A percentile compares a stretch with the other conserved stretches of the same genome.
phyloP scores from a whole-genome alignment of 345 rosid species.

The Streptanthus diversifolius region DNA sequence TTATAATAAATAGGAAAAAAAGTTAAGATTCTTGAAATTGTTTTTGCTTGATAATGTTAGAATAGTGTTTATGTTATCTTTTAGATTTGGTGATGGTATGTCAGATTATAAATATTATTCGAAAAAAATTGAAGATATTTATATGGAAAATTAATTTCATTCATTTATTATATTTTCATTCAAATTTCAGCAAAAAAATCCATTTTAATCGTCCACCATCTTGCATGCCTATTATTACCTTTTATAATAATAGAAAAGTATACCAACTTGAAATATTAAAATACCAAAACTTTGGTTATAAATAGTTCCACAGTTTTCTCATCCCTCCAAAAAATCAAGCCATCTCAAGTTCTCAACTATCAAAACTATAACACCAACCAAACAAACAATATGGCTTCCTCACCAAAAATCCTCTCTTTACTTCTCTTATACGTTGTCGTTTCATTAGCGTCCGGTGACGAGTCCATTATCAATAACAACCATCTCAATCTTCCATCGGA shows the following conservation, averaged over 20 bases:
- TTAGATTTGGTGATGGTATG: no score
- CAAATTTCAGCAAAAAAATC: not conserved
- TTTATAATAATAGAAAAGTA: slow-evolving; percentile 5
- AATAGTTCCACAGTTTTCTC: slow-evolving; percentile 22
- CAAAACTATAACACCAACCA: not conserved
- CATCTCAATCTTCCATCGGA: slow-evolving; percentile 32
- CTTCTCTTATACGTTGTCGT: slow-evolving; percentile 36
- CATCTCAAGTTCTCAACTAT: slow-evolving; percentile 1
- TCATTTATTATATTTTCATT: not conserved
- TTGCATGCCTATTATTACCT: slow-evolving; percentile 23
- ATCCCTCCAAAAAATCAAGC: slow-evolving; percentile 19
- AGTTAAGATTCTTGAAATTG: no score
- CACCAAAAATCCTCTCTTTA: slow-evolving; percentile 23
- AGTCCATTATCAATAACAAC: slow-evolving; percentile 18
- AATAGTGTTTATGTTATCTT: no score
- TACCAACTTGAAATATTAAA: slow-evolving; percentile 35
- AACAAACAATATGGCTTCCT: slow-evolving; percentile 22
- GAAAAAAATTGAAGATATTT: not conserved
- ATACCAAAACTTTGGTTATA: slow-evolving; percentile 19
- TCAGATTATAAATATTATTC: no score
- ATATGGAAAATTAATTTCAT: not conserved
- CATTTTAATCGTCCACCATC: slow-evolving; percentile 23
- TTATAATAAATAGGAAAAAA: no score
- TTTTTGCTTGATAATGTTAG: no score
- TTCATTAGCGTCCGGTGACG: slow-evolving; percentile 40